phyloP scores from a whole-genome alignment of 2,329 filamentous ascomycete genomes.

The Alternaria brassicicola region DNA sequence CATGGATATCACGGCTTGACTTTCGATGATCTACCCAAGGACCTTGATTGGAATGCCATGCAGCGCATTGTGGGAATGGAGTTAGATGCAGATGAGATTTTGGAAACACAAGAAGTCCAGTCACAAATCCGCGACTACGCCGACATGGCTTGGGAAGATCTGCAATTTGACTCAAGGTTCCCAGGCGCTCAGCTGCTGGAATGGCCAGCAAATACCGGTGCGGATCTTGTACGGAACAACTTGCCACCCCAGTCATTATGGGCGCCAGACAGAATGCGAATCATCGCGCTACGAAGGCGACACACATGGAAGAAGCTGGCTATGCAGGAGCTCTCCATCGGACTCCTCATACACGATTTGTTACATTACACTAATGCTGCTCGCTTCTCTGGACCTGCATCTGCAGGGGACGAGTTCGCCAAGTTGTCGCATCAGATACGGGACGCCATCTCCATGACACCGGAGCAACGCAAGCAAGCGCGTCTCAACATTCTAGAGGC shows the following conservation, averaged over 20 bases:
- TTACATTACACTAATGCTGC: conserved; percentile 27
- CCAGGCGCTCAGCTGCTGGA: conserved; percentile 31
- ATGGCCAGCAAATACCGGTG: conserved; percentile 53
- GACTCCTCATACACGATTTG: conserved; percentile 48
- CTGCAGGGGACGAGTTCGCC: conserved; percentile 3
- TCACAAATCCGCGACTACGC: conserved; percentile 21
- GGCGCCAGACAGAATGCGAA: conserved; percentile 42
- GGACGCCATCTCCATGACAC: conserved; percentile 13
- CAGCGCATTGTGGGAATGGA: conserved; percentile 33
- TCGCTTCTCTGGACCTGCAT: neutral
- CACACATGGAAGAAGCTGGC: conserved; percentile 53
- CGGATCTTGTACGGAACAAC: conserved; percentile 32
- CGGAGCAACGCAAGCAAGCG: conserved; percentile 2
- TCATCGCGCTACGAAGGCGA: conserved; percentile 36
- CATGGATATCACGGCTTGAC: conserved; percentile 1
- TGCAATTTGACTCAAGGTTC: conserved; percentile 38
- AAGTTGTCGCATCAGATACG: conserved; percentile 31
- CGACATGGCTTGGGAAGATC: conserved; percentile 33
- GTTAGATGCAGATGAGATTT: conserved; percentile 27
- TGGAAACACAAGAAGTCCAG: conserved; percentile 20
- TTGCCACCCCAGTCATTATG: conserved; percentile 56
- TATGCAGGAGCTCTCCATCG: conserved; percentile 50
- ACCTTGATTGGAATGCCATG: conserved; percentile 32
- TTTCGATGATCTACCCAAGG: conserved; percentile 21
- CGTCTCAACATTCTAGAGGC: conserved; percentile 24